Base-by-base conservation (phyloP, 371 early-diverging fungal genomes). In the Encephalitozoon hellem region DNA sequence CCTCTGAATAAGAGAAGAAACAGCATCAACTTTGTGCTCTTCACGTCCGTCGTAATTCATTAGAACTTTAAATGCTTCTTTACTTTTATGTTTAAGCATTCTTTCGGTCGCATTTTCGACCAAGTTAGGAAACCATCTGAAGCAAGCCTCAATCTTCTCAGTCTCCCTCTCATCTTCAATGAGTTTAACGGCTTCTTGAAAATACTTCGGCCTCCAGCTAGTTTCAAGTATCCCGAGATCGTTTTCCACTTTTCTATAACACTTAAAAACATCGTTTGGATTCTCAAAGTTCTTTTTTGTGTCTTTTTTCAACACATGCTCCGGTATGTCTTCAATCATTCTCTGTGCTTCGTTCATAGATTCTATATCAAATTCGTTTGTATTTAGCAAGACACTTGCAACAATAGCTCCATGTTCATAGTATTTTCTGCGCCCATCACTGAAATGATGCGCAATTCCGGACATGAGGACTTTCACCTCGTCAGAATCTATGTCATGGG, bases 361-460 rank as follows among this genome's bases (percentile, higher is more conserved):
- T 34, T 12, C 59, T 59, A 59, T 18, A 5, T 9, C 28, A 59
- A 59, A 59, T 6, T 59, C 59, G 11, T 18, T 12, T 2, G 34
- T 59, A 18, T 59, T 28, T 38, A 59, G 12, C 32, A 59, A 59
- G 34, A 59, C 59, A 15, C 59, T 59, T 59, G 59, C 59, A 34
- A 59, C 59, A 59, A 59, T 59, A 1, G 59, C 59, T 32, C 59
- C 59, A 34, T 59, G 59, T 12, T 59, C 59, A 34, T 59, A 59
- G 38, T 59, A 59, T n/a, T 34, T 34, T n/a, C 59, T 59, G 18
- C 59, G 59, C 5, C 59, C 59, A 59, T 59, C 59, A n/a, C 30
- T 32, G 21, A 59, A 59, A 15, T 59, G 59, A 15, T 15, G 5
- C 4, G 21, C 38, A 59, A 59, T 21, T 34, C 59, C 59, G 4